Evolutionary conservation across 495 filamentous ascomycete genomes (phyloP), one percentile per base, ranked within the genome.

Genomic region (Penicillium pulvis): DNA sequence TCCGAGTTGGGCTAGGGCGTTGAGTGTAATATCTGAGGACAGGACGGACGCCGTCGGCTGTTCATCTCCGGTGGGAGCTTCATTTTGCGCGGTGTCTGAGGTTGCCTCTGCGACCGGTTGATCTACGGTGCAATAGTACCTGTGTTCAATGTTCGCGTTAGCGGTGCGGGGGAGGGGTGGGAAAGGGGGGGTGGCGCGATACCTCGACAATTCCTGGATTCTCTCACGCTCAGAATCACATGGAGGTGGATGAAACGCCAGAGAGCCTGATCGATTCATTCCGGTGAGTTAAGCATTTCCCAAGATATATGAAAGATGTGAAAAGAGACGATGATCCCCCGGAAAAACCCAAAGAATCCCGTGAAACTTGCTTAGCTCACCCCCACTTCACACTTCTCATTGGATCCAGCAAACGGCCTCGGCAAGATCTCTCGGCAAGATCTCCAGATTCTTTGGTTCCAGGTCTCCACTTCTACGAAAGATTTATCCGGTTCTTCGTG

Each of bases 1-100:
- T 0, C 81, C 85, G 20, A 90, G 71, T 64, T 89, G 86, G 20
- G 86, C 81, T 61, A 90, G 79, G 1, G 83, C 84, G 0, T 82
- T 85, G 5, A 90, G 75, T 39, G 81, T 80, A 8, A 83, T 81
- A 62, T 90, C 87, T 11, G 71, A 65, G 16, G 81, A 80, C 3
- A 77, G 59, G 7, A 47, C 55, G 8, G 56, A 51, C 5, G 53
- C 53, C 1, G 53, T 53, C 5, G 55, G 60, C 26, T 61, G 58
- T 31, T 67, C 63, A 28, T 65, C 60, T 11, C 62, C 57, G 5
- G 55, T 54, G 1, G 54, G 39, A 6, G 64, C 33, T 19, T 53
- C 46, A 17, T 46, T 44, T 3, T 11, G 20, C 24, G 24, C 46
- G 6, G 14, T 33, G 7, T 20, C 26, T 52, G 20, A 23, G 1